Evolutionary conservation across 805 yeast genomes (phyloP), one percentile per base, ranked within the genome.

Genomic region (Nakazawaea holstii): DNA sequence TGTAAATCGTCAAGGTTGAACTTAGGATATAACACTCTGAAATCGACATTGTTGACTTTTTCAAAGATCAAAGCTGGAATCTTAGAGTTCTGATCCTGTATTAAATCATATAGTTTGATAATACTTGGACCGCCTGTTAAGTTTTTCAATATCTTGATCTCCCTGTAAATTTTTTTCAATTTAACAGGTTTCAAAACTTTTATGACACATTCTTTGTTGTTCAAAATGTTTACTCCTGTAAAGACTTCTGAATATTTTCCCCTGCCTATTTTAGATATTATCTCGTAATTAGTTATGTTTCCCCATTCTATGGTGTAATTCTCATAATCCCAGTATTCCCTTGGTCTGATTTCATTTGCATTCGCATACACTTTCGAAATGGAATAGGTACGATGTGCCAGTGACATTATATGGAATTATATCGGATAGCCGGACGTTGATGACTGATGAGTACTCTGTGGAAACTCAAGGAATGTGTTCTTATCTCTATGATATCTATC

Each of bases 171-270:
- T 69, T 91, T 91, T 76, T 90, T 90, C 64, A 90, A 73, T 68
- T 90, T 90, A 30, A 91, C 96, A 2, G 97, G 97, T 64, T 91
- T 91, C 59, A 91, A 74, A 24, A 89, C 97, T 67, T 91, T 91
- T 59, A 91, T 87, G 44, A 91, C 96, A 56, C 91, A 81, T 46
- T 81, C 73, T 46, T 75, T 73, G 46, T 82, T 80, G 49, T 76
- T 76, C 37, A 73, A 61, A 15, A 84, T 70, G 55, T 86, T 81
- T 35, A 86, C 74, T 6, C 97, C 97, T 54, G 88, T 80, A 59
- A 91, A 91, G 41, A 91, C 97, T 68, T 91, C 97, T 13, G 95
- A 86, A 63, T 91, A 91, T 67, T 89, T 89, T 43, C 97, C 97
- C 49, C 97, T 76, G 9, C 97, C 97, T 43, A 91, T 76, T 63